Base-by-base conservation (phyloP, 495 filamentous ascomycete genomes). In the Penicillium chermesinum region DNA sequence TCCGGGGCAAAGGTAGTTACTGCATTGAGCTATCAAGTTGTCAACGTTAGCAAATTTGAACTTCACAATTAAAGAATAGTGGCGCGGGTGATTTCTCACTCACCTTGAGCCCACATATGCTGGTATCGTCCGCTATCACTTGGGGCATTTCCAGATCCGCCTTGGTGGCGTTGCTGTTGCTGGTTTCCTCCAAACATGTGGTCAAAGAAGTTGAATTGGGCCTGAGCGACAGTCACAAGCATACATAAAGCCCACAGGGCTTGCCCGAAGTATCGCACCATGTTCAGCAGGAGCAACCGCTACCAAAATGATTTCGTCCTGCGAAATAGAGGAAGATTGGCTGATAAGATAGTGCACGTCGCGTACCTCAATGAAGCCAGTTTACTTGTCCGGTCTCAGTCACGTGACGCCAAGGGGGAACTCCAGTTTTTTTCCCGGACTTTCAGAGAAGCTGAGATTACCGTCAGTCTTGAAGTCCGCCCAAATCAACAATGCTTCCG, bases 131-230 rank as follows among this genome's bases (percentile, higher is more conserved):
- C 65, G 10, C 86, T 84, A 65, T 95, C 89, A 61, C 85, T 89
- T 10, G 86, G 75, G 8, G 80, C 83, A 59, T 95, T 89, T 30
- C 25, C 25, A 30, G 25, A 30, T 5, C 25, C 25, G 10, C 25
- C 30, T 55, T 91, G 86, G 8, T 82, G 82, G 37, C 82, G 79
- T 41, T 83, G 78, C 38, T 79, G 77, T 37, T 80, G 66, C 37
- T 73, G 71, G 41, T 66, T 60, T 62, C 76, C 76, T 48, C 74
- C 70, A 62, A 88, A 88, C 83, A 88, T 86, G 51, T 95, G 87
- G 55, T 96, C 89, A 72, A 90, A 90, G 77, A 90, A 88, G 62
- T 83, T 79, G 71, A 95, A 95, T 69, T 95, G 90, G 12, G 83
- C 85, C 49, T 69, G 59, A 9, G 73, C 73, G 14, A 73, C 48